A percentile compares a stretch with the other conserved stretches of the same genome.
phyloP scores from a whole-genome alignment of 352 stramenopile genomes.

The Globisporangium acanthophoron region DNA sequence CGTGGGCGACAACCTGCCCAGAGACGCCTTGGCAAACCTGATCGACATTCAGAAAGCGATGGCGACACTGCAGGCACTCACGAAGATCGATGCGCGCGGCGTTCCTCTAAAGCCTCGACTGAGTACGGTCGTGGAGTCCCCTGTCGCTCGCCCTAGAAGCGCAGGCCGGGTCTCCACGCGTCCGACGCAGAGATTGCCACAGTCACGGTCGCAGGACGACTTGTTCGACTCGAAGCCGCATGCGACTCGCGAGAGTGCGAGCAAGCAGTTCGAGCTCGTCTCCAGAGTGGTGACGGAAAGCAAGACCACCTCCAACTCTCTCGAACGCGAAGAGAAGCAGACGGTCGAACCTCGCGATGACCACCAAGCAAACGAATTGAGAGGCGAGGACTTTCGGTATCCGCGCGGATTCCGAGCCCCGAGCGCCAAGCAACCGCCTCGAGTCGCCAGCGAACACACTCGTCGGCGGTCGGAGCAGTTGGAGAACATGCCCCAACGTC shows the following conservation, averaged over 20 bases:
- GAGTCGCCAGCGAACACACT: neutral
- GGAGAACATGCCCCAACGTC: neutral
- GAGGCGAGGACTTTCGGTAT: neutral
- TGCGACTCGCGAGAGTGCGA: neutral
- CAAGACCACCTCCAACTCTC: neutral
- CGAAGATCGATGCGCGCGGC: conserved; percentile 10
- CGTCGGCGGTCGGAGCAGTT: neutral
- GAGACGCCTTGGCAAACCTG: conserved; percentile 12
- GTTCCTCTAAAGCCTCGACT: conserved; percentile 9
- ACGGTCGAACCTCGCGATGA: neutral
- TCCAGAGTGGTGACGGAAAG: neutral
- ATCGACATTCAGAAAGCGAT: conserved; percentile 13
- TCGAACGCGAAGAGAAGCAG: neutral
- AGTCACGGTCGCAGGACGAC: neutral
- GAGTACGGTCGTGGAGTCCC: neutral
- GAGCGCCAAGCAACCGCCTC: neutral
- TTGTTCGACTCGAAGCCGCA: neutral
- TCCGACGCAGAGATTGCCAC: neutral
- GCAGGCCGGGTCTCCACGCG: neutral
- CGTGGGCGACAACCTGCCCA: neutral
- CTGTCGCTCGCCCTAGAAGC: neutral
- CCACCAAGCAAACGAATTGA: neutral
- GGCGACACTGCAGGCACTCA: conserved; percentile 6
- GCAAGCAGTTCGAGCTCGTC: neutral
- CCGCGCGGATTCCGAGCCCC: neutral